Conservation (phyloP, 495 filamentous ascomycete species). For the Tuber calosporum region DNA sequence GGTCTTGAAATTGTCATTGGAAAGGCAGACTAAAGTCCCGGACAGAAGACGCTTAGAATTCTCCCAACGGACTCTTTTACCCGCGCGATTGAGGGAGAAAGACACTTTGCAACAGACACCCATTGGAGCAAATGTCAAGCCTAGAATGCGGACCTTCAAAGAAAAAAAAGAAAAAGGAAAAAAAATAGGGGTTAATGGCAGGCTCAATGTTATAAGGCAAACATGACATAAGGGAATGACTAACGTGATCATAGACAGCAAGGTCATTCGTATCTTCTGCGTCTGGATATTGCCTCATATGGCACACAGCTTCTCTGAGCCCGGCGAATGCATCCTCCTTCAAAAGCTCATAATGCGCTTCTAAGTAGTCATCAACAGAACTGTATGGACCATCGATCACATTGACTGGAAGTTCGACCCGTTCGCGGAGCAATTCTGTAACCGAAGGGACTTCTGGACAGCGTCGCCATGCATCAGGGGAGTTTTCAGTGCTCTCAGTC, state of each 20-base stretch:
- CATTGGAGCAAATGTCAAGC: conserved; percentile 54
- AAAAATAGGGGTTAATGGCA: conserved; percentile 9
- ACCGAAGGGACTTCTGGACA: conserved; percentile 47
- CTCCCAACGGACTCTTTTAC: conserved; percentile 66
- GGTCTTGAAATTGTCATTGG: conserved; percentile 58
- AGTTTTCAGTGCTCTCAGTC: conserved; percentile 25
- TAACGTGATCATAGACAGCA: conserved; percentile 69
- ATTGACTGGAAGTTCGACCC: conserved; percentile 42
- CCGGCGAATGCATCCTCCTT: conserved; percentile 57
- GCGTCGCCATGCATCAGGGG: conserved; percentile 42
- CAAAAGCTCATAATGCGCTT: conserved; percentile 59
- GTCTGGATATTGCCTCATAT: conserved; percentile 45
- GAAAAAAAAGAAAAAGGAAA: background rate
- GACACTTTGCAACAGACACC: conserved; percentile 61
- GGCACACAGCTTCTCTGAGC: conserved; percentile 54
- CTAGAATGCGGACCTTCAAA: conserved; percentile 58
- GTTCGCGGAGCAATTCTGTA: conserved; percentile 40
- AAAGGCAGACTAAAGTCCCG: conserved; percentile 65
- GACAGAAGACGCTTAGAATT: conserved; percentile 65
- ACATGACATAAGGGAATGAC: conserved; percentile 19
- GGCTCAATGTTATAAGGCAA: conserved; percentile 4
- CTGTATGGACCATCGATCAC: conserved; percentile 42
- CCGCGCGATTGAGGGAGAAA: conserved; percentile 62
- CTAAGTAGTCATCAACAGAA: conserved; percentile 50
- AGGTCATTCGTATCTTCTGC: conserved; percentile 54